Conservation (phyloP, 306 rosid species). For the Rosa rugosa region DNA sequence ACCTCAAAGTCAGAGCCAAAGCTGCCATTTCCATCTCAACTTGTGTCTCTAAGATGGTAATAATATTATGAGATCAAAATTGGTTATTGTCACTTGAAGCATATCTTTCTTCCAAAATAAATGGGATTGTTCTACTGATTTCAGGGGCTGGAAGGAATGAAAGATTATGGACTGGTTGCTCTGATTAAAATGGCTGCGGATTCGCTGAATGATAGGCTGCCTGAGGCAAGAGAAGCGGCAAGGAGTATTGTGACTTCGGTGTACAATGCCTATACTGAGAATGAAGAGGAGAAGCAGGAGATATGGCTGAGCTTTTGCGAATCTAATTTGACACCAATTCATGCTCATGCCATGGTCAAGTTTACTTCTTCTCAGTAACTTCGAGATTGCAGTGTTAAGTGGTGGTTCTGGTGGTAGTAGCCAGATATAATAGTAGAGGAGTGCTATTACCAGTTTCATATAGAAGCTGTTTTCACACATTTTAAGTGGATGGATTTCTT, state of each 20-base stretch:
- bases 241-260: slow-evolving; percentile 57
- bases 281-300: slow-evolving; percentile 64
- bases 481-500: not conserved
- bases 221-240: slow-evolving; percentile 94
- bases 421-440: not conserved
- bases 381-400: not conserved
- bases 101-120: not conserved
- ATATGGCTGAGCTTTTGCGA: slow-evolving; percentile 86
- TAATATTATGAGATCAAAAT: not conserved
- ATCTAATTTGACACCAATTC: slow-evolving; percentile 59
- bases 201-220: slow-evolving; percentile 80
- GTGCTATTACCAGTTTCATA: slow-evolving; percentile 12
- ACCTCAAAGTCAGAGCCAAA: slow-evolving; percentile 83
- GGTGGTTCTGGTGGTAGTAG: not conserved
- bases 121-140: slow-evolving; percentile 5
- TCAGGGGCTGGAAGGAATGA: slow-evolving; percentile 73
- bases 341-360: slow-evolving; percentile 65
- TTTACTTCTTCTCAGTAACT: slow-evolving; percentile 44
- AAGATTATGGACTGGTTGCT: slow-evolving; percentile 59
- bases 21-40: slow-evolving; percentile 66
- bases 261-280: slow-evolving; percentile 47
- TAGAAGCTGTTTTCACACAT: slow-evolving; percentile 17
- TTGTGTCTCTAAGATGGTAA: slow-evolving; percentile 82
- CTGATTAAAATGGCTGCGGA: slow-evolving; percentile 71
- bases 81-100: not conserved